Evolutionary conservation across 129 eudicot genomes (phyloP).

Genomic region (Tagetes patula): DNA sequence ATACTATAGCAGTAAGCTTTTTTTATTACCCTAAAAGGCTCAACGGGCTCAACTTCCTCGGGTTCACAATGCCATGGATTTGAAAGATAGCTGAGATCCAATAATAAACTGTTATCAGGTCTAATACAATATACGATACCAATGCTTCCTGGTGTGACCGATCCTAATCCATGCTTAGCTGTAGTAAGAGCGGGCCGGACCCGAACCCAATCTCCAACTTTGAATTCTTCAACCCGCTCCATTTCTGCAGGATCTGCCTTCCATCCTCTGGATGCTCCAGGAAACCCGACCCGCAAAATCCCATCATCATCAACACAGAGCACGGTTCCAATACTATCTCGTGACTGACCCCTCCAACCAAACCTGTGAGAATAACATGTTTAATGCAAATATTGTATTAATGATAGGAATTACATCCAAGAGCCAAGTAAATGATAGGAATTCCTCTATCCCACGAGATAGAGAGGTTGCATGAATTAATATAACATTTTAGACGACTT

Average conservation of each 20-base stretch:
- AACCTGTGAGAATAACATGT: conserved; percentile 46
- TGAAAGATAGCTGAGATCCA: conserved; percentile 96
- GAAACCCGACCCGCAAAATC: conserved; percentile 94
- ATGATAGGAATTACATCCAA: conserved; percentile 7
- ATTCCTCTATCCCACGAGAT: too few relatives aligned
- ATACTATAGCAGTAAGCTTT: neutral
- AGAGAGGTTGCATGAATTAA: too few relatives aligned
- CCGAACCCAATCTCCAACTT: conserved; percentile 99
- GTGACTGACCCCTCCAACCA: conserved; percentile 87
- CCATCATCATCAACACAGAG: conserved; percentile 99
- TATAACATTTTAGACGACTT: neutral
- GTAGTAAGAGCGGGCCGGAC: conserved; percentile 94
- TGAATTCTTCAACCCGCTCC: conserved; percentile 97
- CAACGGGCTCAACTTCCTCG: conserved; percentile 98
- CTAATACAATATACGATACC: conserved; percentile 89
- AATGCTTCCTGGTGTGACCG: conserved; percentile 98
- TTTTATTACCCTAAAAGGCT: conserved; percentile 70
- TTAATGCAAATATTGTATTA: conserved; percentile 3
- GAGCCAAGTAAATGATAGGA: neutral
- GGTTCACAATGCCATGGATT: conserved; percentile 99
- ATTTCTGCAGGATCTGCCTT: conserved; percentile 99
- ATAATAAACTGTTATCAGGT: conserved; percentile 83
- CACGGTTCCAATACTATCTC: conserved; percentile 92
- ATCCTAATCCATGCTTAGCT: conserved; percentile 96
- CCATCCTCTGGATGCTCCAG: conserved; percentile 99